Evolutionary conservation across 2,329 filamentous ascomycete genomes (phyloP).

Genomic region (Colletotrichum australisinense): DNA sequence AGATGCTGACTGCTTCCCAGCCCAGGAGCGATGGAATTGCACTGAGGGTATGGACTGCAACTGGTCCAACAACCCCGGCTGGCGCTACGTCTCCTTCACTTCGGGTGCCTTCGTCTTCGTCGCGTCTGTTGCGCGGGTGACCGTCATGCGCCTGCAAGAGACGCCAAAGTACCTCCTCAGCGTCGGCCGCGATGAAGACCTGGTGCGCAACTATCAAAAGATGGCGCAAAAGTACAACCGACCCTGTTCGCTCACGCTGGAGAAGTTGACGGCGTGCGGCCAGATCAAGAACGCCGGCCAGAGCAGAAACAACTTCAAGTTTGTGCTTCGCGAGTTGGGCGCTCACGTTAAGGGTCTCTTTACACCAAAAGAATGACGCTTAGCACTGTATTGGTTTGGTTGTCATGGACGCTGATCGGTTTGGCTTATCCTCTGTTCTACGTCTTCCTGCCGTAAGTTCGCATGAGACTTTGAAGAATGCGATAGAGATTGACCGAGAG

Average conservation of each 20-base stretch:
- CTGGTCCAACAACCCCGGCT: conserved; percentile 58
- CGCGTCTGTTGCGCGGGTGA: conserved; percentile 64
- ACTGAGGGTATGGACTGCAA: conserved; percentile 51
- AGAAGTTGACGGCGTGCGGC: conserved; percentile 58
- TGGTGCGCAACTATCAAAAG: conserved; percentile 55
- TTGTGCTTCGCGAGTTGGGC: conserved; percentile 19
- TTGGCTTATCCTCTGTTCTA: conserved; percentile 81
- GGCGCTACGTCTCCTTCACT: conserved; percentile 61
- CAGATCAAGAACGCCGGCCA: conserved; percentile 49
- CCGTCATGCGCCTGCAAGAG: conserved; percentile 66
- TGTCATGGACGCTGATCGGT: conserved; percentile 77
- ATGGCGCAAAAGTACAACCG: conserved; percentile 53
- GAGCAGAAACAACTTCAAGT: conserved; percentile 7
- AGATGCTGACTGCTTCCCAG: conserved; percentile 36
- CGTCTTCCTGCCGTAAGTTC: conserved; percentile 72
- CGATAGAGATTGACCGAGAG: not conserved
- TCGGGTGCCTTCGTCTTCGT: conserved; percentile 56
- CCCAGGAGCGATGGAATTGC: conserved; percentile 55
- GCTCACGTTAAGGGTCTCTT: conserved; percentile 74
- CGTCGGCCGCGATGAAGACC: conserved; percentile 60
- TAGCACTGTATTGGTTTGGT: conserved; percentile 74
- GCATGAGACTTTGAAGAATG: not conserved
- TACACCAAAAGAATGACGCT: conserved; percentile 68
- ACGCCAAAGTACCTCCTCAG: conserved; percentile 70
- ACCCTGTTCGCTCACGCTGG: conserved; percentile 52